Evolutionary conservation across 108 stramenopile species (phyloP).

Genomic region (Cylindrotheca fusiformis): DNA sequence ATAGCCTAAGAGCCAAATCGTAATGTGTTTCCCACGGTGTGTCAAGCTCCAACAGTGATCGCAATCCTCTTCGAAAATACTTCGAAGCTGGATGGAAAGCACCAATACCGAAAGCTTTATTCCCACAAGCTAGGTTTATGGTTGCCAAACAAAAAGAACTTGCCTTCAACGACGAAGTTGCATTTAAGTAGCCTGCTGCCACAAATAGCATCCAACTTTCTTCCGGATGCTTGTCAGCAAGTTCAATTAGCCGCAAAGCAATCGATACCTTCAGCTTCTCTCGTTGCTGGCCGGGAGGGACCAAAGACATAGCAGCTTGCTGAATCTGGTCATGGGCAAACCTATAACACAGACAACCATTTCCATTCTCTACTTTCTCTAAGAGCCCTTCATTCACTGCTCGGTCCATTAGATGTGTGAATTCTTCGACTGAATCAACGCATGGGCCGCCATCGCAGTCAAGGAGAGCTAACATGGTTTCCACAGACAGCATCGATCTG

Average conservation of each 20-base stretch:
- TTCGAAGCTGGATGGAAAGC: slow-evolving; percentile 28
- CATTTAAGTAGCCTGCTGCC: slow-evolving; percentile 31
- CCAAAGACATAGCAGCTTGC: slow-evolving; percentile 43
- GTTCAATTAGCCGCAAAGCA: slow-evolving; percentile 37
- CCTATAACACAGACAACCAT: slow-evolving; percentile 22
- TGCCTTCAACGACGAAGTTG: slow-evolving; percentile 3
- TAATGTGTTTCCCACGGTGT: slow-evolving; percentile 35
- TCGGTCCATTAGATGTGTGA: slow-evolving; percentile 19
- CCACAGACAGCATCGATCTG: slow-evolving; percentile 35
- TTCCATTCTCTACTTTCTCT: not conserved
- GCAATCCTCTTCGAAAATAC: slow-evolving; percentile 24
- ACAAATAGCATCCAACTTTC: slow-evolving; percentile 37
- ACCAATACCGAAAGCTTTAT: slow-evolving; percentile 16
- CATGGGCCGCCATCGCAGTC: slow-evolving; percentile 8
- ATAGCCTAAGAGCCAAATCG: slow-evolving; percentile 26
- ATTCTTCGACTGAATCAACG: slow-evolving; percentile 21
- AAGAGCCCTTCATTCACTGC: slow-evolving; percentile 30
- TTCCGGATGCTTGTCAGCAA: not conserved
- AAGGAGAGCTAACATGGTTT: slow-evolving; percentile 23
- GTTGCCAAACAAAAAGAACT: slow-evolving; percentile 11
- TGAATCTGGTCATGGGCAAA: slow-evolving; percentile 61
- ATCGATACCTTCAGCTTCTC: slow-evolving; percentile 38
- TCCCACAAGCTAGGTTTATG: slow-evolving; percentile 26
- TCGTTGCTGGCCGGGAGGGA: slow-evolving; percentile 28
- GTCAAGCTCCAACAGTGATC: slow-evolving; percentile 14